Conservation (phyloP, 2,329 filamentous ascomycete genomes). For the Epichloe amarillans region DNA sequence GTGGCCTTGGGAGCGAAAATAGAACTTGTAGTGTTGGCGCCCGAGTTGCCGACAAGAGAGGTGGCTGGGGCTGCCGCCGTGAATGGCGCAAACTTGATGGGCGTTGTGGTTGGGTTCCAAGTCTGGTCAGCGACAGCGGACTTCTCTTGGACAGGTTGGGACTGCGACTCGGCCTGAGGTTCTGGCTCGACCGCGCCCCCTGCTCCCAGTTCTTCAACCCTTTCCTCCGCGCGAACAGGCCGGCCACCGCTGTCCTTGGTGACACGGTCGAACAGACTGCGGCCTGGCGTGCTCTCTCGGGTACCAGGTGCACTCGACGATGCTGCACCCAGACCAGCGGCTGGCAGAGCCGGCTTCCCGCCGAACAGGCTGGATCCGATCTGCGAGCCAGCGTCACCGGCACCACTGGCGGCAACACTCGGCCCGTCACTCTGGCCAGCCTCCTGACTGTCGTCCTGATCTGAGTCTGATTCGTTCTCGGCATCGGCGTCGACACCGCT, state of each 20-base stretch:
- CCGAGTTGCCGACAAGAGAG: conserved; percentile 20
- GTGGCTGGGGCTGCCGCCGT: conserved; percentile 16
- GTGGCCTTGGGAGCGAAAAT: conserved; percentile 25
- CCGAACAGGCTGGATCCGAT: conserved; percentile 14
- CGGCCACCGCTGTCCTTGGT: conserved; percentile 36
- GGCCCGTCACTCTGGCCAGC: conserved; percentile 29
- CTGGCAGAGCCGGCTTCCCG: conserved; percentile 18
- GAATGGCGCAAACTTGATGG: conserved; percentile 39
- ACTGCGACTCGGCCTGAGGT: background rate
- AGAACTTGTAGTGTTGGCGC: conserved; percentile 17
- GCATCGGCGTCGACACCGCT: conserved; percentile 36
- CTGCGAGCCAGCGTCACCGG: conserved; percentile 26
- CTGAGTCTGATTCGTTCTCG: conserved; percentile 32
- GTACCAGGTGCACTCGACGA: conserved; percentile 27
- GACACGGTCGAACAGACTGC: conserved; percentile 43
- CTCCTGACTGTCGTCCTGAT: conserved; percentile 29
- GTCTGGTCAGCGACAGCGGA: conserved; percentile 24
- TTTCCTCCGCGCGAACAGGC: conserved; percentile 27
- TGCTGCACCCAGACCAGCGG: conserved; percentile 10
- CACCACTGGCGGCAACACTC: conserved; percentile 28
- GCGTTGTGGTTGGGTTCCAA: conserved; percentile 32
- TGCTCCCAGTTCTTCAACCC: conserved; percentile 8
- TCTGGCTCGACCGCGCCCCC: background rate
- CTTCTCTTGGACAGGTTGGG: conserved; percentile 9
- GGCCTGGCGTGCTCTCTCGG: conserved; percentile 30